phyloP scores from a whole-genome alignment of 208 protist species.

The Phytomonas francai region DNA sequence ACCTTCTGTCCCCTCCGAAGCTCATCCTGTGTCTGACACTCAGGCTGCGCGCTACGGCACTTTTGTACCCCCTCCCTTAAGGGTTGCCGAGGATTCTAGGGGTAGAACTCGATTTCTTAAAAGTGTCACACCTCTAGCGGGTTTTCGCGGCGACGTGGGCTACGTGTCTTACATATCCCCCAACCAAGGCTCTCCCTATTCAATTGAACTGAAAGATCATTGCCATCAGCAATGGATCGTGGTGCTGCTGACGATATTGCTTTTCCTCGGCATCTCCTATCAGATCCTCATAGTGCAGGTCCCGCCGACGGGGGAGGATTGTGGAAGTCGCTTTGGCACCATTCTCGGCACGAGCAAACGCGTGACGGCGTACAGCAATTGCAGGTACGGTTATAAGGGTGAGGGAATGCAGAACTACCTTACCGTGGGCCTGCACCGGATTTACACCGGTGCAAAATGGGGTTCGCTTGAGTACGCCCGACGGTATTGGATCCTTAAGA shows the following conservation, averaged over 20 bases:
- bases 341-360: slow-evolving; percentile 43
- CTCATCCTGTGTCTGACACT: too few species aligned
- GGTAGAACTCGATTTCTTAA: too few species aligned
- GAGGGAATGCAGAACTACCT: slow-evolving; percentile 50
- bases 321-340: slow-evolving; percentile 41
- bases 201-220: slow-evolving; percentile 44
- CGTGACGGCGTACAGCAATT: slow-evolving; percentile 68
- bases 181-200: too few species aligned
- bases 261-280: slow-evolving; percentile 42
- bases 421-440: slow-evolving; percentile 29
- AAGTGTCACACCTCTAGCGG: too few species aligned
- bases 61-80: too few species aligned
- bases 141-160: too few species aligned
- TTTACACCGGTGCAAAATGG: slow-evolving; percentile 64
- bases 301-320: slow-evolving; percentile 20
- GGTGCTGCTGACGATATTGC: slow-evolving; percentile 29
- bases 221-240: slow-evolving; percentile 71
- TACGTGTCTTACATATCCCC: too few species aligned
- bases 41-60: too few species aligned
- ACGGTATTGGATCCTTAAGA: slow-evolving; percentile 51
- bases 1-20: too few species aligned
- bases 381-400: slow-evolving; percentile 30
- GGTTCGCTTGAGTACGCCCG: slow-evolving; percentile 55
- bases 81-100: too few species aligned
- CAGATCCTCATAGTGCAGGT: slow-evolving; percentile 35